phyloP scores from a whole-genome alignment of 768 basidiomycete species.

The Obba rivulosa region DNA sequence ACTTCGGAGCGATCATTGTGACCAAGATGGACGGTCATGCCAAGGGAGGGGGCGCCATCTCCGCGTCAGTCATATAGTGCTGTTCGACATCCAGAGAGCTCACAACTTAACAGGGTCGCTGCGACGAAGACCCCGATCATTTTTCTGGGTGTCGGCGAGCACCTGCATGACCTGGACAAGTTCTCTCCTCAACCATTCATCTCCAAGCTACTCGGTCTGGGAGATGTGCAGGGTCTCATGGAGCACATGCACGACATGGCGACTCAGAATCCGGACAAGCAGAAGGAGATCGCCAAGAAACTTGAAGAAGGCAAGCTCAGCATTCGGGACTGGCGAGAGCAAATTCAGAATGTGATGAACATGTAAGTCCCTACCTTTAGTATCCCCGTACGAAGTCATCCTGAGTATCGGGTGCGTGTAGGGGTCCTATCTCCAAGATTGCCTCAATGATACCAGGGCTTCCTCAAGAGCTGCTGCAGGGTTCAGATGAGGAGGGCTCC shows the following conservation, averaged over 20 bases:
- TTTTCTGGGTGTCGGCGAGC: conserved; percentile 97
- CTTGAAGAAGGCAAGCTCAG: conserved; percentile 95
- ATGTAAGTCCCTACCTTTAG: conserved; percentile 55
- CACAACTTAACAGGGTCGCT: conserved; percentile 69
- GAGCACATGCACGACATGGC: conserved; percentile 98
- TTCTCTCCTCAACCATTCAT: conserved; percentile 97
- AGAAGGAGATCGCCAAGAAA: conserved; percentile 98
- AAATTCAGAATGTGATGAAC: conserved; percentile 96
- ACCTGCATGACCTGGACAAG: conserved; percentile 92
- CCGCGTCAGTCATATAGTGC: conserved; percentile 65
- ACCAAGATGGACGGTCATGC: conserved; percentile 99
- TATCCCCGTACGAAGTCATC: neutral
- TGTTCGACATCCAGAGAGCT: neutral
- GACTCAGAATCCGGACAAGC: conserved; percentile 89
- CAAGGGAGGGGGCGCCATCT: conserved; percentile 98
- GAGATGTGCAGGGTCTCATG: conserved; percentile 95
- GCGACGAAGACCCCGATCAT: conserved; percentile 98
- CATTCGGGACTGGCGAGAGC: conserved; percentile 96
- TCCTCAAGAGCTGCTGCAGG: conserved; percentile 84
- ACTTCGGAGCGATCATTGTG: conserved; percentile 98
- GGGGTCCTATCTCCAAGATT: conserved; percentile 99
- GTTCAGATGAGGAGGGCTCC: conserved; percentile 90
- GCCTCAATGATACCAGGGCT: conserved; percentile 99
- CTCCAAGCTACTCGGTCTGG: conserved; percentile 91
- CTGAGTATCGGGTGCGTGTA: conserved; percentile 27